phyloP scores from a whole-genome alignment of 495 filamentous ascomycete genomes.

The Penicillium subrubescens region DNA sequence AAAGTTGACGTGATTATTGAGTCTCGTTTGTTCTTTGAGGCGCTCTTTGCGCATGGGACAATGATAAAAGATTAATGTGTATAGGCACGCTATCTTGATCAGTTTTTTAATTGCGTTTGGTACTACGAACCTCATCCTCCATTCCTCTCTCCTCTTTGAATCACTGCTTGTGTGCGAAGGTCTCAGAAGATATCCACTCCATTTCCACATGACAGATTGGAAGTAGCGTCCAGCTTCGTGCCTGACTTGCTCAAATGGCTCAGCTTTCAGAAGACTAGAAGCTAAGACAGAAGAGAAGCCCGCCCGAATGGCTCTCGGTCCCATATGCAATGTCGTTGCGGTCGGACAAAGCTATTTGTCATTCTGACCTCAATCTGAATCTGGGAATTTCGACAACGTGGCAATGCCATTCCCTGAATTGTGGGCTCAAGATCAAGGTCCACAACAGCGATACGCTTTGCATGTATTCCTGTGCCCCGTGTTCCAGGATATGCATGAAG shows the following conservation, averaged over 20 bases:
- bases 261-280: neutral
- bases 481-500: constrained; percentile 26
- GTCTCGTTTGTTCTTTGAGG: neutral
- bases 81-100: neutral
- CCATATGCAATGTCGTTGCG: neutral
- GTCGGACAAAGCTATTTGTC: neutral
- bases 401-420: neutral
- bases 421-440: constrained; percentile 4
- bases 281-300: neutral
- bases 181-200: neutral
- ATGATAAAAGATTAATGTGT: neutral
- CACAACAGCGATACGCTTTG: constrained; percentile 17
- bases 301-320: neutral
- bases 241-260: neutral
- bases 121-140: neutral
- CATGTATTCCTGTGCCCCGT: constrained; percentile 14
- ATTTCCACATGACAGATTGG: neutral
- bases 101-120: neutral
- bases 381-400: neutral
- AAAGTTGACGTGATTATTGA: neutral
- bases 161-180: neutral
- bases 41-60: neutral
- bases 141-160: neutral
- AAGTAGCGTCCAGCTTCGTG: neutral
- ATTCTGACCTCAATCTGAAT: neutral